Conservation (phyloP, 2,329 filamentous ascomycete genomes). For the Dactylellina parvicollis region DNA sequence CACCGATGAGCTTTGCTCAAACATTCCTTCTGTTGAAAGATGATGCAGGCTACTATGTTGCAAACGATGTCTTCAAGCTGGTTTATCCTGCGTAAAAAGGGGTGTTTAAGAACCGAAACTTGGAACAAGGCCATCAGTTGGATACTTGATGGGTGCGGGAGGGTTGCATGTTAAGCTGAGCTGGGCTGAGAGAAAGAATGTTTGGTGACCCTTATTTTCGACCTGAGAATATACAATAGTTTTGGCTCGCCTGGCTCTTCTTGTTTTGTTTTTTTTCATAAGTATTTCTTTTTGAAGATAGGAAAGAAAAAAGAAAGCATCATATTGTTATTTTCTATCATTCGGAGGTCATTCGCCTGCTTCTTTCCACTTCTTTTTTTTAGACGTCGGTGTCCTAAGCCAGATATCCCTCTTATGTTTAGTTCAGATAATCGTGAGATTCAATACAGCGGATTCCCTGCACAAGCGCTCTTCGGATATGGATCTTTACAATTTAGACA, state of each 20-base stretch:
- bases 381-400: neutral
- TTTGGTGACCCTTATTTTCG: too few relatives aligned
- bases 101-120: neutral
- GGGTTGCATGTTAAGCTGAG: too few relatives aligned
- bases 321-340: too few relatives aligned
- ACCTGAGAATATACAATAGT: too few relatives aligned
- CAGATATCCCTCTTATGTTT: neutral
- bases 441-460: too few relatives aligned
- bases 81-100: constrained; percentile 69
- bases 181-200: too few relatives aligned
- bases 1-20: constrained; percentile 91
- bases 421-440: too few relatives aligned
- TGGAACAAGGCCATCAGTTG: too few relatives aligned
- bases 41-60: constrained; percentile 80
- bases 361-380: neutral
- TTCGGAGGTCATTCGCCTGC: neutral
- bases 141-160: too few relatives aligned
- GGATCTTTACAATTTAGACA: too few relatives aligned
- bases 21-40: constrained; percentile 84
- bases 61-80: constrained; percentile 95
- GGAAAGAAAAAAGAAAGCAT: neutral
- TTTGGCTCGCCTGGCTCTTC: neutral
- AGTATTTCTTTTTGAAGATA: neutral
- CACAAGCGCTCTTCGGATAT: too few relatives aligned
- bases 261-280: neutral